A percentile compares a stretch with the other conserved stretches of the same genome.
Conservation (phyloP, 2,329 filamentous ascomycete genomes). For the Akanthomyces lecanii region DNA sequence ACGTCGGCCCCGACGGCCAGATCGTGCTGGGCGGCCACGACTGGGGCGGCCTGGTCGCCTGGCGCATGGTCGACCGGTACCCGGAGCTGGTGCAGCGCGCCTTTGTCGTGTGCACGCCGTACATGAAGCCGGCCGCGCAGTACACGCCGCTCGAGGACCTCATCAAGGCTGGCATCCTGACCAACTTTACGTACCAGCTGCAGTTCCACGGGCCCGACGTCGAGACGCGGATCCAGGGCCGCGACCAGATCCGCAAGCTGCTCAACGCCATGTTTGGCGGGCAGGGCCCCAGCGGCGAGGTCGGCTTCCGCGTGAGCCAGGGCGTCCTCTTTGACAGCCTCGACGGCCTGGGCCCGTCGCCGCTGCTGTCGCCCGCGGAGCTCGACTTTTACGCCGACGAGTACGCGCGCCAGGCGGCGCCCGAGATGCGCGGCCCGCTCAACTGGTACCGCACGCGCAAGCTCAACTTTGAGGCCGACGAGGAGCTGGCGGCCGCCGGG, state of each 20-base stretch:
- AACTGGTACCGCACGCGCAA: constrained; percentile 82
- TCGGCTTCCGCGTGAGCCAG: constrained; percentile 52
- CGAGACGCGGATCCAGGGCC: constrained; percentile 53
- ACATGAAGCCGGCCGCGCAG: constrained; percentile 47
- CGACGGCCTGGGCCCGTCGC: constrained; percentile 50
- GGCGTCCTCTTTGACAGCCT: constrained; percentile 65
- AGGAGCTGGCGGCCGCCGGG: constrained; percentile 50
- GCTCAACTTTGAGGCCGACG: constrained; percentile 64
- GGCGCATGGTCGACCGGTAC: constrained; percentile 69
- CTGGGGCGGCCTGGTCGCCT: constrained; percentile 79
- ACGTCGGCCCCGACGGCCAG: constrained; percentile 40
- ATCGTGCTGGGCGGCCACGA: constrained; percentile 90
- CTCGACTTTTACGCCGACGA: constrained; percentile 72
- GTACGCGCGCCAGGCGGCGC: constrained; percentile 53
- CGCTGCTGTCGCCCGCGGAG: constrained; percentile 63
- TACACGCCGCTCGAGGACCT: constrained; percentile 58
- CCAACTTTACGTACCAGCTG: constrained; percentile 79
- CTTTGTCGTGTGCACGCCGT: constrained; percentile 80
- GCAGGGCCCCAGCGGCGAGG: constrained; percentile 49
- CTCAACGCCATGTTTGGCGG: constrained; percentile 70
- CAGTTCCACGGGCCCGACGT: constrained; percentile 69
- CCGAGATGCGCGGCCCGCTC: constrained; percentile 70
- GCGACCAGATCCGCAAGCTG: constrained; percentile 63
- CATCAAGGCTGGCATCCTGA: constrained; percentile 49
- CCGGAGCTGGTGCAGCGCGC: constrained; percentile 68